Base-by-base conservation (phyloP, 257 asterid species). In the Capsicum chinense region DNA sequence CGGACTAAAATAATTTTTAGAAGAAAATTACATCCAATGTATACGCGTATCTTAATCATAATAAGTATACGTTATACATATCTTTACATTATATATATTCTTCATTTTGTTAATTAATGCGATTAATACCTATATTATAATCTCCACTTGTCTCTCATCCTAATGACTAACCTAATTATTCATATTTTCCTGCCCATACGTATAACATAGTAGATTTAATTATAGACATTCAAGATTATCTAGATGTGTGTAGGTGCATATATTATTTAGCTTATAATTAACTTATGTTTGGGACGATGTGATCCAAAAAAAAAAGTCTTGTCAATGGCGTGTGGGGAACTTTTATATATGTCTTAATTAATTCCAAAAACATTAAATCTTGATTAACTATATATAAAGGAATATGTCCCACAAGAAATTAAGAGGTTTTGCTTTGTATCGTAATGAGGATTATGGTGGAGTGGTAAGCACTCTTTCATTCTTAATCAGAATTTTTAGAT, bases 221-320 rank as follows among this genome's bases (percentile, higher is more conserved):
- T 15, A 69, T 39, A 69, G 78, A 39, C 4, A 69, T 39, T 39
- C 60, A 74, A 74, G 80, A 48, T 48, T 47, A 74, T 50, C 3
- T 13, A 74, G 80, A 74, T 50, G 44, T 12, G 58, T 52, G 1
- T 52, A 76, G 48, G 21, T 52, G 21, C 7, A 76, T 52, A 14
- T 1, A 74, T 50, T 76, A 69, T 69, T 39, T 76, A 76, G 15
- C 81, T 76, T 76, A 52, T 52, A 56, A 56, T 56, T 66, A 76
- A 14, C 57, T 76, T 52, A 13, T 76, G 64, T 52, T 21, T 52
- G 63, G 26, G 19, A 76, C 81, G 64, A 5, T 76, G 26, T 26
- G 81, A 76, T 76, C 15, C 26, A 14, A 76, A 76, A 14, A 76
- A 76, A 50, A 7, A 54, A 19, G 81, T 26, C 64, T 8, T 52